A percentile compares a stretch with the other conserved stretches of the same genome.
Evolutionary conservation across 2,329 filamentous ascomycete genomes (phyloP).

Genomic region (Epichloe sylvatica): DNA sequence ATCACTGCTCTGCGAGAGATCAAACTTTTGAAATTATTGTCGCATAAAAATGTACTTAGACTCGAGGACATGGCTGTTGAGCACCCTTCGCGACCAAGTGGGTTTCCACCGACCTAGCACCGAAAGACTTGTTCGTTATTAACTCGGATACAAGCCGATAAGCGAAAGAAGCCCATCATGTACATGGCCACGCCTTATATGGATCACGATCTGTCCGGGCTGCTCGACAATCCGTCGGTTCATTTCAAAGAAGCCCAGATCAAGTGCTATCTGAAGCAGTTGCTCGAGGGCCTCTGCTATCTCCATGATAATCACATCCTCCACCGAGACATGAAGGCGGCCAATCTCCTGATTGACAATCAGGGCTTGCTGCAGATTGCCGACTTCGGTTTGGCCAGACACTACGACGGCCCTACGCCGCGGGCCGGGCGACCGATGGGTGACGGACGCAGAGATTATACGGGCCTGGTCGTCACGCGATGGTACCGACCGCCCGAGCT

Average conservation of each 20-base stretch:
- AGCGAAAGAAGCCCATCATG: constrained; percentile 71
- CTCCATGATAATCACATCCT: constrained; percentile 82
- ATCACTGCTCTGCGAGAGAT: constrained; percentile 96
- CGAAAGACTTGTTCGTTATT: not conserved
- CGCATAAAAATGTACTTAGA: constrained; percentile 72
- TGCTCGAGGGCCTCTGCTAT: constrained; percentile 80
- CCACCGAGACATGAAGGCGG: constrained; percentile 97
- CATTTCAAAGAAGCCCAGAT: constrained; percentile 80
- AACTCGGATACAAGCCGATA: constrained; percentile 41
- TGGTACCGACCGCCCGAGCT: constrained; percentile 97
- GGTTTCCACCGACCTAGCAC: constrained; percentile 10
- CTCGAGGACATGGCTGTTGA: constrained; percentile 97
- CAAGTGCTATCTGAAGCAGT: constrained; percentile 93
- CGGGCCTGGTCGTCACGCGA: constrained; percentile 86
- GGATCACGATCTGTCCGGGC: constrained; percentile 95
- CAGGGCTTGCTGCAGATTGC: constrained; percentile 87
- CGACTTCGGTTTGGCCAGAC: constrained; percentile 86
- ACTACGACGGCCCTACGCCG: constrained; percentile 78
- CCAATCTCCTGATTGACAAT: constrained; percentile 94
- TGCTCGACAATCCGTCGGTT: constrained; percentile 88
- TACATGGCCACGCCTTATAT: constrained; percentile 99
- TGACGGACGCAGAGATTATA: constrained; percentile 80
- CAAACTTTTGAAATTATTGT: constrained; percentile 91
- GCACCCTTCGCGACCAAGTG: constrained; percentile 47
- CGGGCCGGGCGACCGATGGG: constrained; percentile 66